phyloP scores from a whole-genome alignment of 176 grass and related monocot species.

The Leersia perrieri region DNA sequence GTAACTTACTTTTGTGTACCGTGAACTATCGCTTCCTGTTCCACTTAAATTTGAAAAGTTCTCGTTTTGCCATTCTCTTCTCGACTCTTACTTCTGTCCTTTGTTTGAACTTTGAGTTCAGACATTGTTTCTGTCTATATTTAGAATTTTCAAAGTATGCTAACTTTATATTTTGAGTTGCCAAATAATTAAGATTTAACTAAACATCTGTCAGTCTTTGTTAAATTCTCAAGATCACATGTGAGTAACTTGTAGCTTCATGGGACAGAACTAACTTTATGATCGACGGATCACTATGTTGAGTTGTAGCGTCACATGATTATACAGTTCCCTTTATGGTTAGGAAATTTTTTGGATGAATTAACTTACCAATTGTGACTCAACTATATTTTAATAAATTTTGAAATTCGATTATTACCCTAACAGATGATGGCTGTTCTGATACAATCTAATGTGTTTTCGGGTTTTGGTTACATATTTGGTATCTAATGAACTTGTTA shows the following conservation, averaged over 20 bases:
- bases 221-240: background rate
- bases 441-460: constrained; percentile 8
- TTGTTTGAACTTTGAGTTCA: background rate
- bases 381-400: background rate
- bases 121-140: background rate
- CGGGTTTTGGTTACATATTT: constrained; percentile 14
- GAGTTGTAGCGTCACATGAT: background rate
- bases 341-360: background rate
- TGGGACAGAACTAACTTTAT: background rate
- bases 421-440: background rate
- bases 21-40: background rate
- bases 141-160: background rate
- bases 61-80: background rate
- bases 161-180: background rate
- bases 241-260: background rate
- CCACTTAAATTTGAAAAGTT: background rate
- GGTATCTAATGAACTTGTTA: constrained; percentile 14
- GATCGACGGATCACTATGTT: background rate
- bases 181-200: background rate
- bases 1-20: background rate
- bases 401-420: background rate
- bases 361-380: background rate
- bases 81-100: background rate
- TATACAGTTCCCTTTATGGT: background rate
- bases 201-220: background rate